Conservation (phyloP, 306 rosid genomes). For the Lagenaria siceraria region DNA sequence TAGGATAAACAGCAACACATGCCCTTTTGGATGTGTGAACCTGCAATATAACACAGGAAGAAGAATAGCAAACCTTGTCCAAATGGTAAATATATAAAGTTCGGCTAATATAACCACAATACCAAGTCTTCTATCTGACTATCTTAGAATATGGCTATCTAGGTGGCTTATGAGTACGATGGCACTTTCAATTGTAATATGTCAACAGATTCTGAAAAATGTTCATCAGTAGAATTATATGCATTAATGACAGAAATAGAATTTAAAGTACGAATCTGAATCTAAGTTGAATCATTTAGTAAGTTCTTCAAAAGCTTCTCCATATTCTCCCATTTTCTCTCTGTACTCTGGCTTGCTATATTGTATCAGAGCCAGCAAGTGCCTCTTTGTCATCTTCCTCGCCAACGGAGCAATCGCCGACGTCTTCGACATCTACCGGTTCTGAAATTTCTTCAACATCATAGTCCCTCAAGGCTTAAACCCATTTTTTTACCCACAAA, state of each 20-base stretch:
- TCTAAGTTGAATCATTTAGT: background rate
- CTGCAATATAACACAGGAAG: constrained; percentile 27
- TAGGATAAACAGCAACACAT: constrained; percentile 69
- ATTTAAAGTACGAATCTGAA: background rate
- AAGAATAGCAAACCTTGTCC: too few relatives aligned
- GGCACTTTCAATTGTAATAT: background rate
- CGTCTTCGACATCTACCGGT: too few relatives aligned
- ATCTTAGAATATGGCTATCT: background rate
- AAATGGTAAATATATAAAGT: background rate
- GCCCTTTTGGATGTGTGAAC: constrained; percentile 62
- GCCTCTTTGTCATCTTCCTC: too few relatives aligned
- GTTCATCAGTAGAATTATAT: background rate
- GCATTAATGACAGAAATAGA: background rate
- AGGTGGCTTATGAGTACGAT: background rate
- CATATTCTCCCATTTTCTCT: too few relatives aligned
- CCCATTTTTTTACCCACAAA: too few relatives aligned
- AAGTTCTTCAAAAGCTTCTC: too few relatives aligned
- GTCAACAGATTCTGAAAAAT: background rate
- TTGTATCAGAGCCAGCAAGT: too few relatives aligned
- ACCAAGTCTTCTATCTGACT: background rate
- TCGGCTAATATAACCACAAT: too few relatives aligned
- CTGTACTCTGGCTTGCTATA: too few relatives aligned
- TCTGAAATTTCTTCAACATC: too few relatives aligned
- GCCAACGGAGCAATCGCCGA: too few relatives aligned
- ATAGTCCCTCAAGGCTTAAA: too few relatives aligned